phyloP scores from a whole-genome alignment of 2,329 filamentous ascomycete genomes.

The Diaporthe capsici region DNA sequence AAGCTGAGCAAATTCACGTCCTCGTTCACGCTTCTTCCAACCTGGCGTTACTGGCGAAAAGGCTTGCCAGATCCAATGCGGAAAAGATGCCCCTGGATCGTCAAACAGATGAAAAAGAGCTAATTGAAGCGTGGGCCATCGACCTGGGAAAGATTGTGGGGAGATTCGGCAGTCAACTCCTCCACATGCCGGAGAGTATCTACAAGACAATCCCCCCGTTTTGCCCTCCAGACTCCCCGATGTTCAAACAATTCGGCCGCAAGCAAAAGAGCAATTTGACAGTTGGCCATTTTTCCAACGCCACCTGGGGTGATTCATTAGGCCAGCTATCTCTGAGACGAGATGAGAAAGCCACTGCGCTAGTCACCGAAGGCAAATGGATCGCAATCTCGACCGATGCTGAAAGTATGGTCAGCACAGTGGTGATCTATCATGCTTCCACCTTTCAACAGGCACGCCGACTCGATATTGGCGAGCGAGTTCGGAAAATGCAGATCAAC shows the following conservation, averaged over 20 bases:
- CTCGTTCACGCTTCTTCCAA: conserved; percentile 48
- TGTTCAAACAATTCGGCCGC: conserved; percentile 51
- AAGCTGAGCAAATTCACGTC: conserved; percentile 44
- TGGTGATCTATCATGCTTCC: conserved; percentile 44
- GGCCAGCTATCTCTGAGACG: conserved; percentile 43
- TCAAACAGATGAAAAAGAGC: conserved; percentile 40
- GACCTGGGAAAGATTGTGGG: conserved; percentile 54
- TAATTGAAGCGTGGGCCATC: conserved; percentile 51
- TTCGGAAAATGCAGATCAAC: conserved; percentile 46
- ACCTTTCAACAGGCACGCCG: conserved; percentile 46
- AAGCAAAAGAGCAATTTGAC: conserved; percentile 41
- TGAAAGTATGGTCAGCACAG: neutral
- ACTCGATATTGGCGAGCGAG: conserved; percentile 44
- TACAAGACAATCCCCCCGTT: conserved; percentile 56
- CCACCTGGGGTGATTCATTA: conserved; percentile 48
- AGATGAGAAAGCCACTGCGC: conserved; percentile 35
- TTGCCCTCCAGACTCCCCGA: conserved; percentile 53
- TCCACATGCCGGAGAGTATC: conserved; percentile 50
- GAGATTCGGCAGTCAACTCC: conserved; percentile 51
- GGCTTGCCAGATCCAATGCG: conserved; percentile 38
- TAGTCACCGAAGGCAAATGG: conserved; percentile 38
- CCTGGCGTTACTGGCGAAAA: conserved; percentile 39
- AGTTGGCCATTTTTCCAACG: conserved; percentile 41
- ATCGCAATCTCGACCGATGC: conserved; percentile 37
- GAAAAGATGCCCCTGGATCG: neutral